These are phyloP conservation scores for Fusarium musae DNA, from an alignment of 2,329 filamentous ascomycete species.

Conservation along the genomic window DNA sequence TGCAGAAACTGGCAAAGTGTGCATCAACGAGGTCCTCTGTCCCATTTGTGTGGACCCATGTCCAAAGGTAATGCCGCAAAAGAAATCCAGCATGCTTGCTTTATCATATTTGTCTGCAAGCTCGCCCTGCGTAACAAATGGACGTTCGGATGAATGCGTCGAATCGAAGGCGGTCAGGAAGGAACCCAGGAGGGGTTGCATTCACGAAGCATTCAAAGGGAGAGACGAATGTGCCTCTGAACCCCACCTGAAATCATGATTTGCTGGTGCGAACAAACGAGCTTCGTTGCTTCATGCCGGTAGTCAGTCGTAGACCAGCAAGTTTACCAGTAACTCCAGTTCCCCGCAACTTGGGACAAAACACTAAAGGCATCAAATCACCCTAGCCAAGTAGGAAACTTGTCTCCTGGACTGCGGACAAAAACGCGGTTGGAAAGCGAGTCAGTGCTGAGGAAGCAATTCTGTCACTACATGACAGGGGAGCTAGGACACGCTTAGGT, in stretches of 20 bases:
- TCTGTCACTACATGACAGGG: slow-evolving; percentile 37
- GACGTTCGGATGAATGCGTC: slow-evolving; percentile 37
- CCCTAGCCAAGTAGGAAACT: slow-evolving; percentile 17
- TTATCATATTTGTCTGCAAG: slow-evolving; percentile 36
- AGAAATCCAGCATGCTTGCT: slow-evolving; percentile 37
- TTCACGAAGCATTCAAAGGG: slow-evolving; percentile 26
- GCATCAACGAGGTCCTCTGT: slow-evolving; percentile 33
- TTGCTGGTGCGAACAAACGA: slow-evolving; percentile 1
- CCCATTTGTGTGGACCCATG: slow-evolving; percentile 38
- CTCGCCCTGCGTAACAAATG: slow-evolving; percentile 37
- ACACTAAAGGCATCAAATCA: slow-evolving; percentile 4
- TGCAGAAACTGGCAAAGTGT: slow-evolving; percentile 36
- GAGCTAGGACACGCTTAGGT: slow-evolving; percentile 24
- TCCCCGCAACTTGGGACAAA: slow-evolving; percentile 26
- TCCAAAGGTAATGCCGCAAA: slow-evolving; percentile 40
- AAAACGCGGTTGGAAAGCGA: slow-evolving; percentile 32
- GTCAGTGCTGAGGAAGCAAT: slow-evolving; percentile 40
- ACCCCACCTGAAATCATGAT: slow-evolving; percentile 15
- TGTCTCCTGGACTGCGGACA: slow-evolving; percentile 4
- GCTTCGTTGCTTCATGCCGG: slow-evolving; percentile 21
- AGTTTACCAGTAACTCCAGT: neutral
- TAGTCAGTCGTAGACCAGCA: slow-evolving; percentile 20
- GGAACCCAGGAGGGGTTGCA: slow-evolving; percentile 36
- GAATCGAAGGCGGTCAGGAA: slow-evolving; percentile 41
- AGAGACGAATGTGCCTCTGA: slow-evolving; percentile 15